Evolutionary conservation across 225 moss, liverwort and hornwort genomes (phyloP).

Genomic region (Asterella californica): DNA sequence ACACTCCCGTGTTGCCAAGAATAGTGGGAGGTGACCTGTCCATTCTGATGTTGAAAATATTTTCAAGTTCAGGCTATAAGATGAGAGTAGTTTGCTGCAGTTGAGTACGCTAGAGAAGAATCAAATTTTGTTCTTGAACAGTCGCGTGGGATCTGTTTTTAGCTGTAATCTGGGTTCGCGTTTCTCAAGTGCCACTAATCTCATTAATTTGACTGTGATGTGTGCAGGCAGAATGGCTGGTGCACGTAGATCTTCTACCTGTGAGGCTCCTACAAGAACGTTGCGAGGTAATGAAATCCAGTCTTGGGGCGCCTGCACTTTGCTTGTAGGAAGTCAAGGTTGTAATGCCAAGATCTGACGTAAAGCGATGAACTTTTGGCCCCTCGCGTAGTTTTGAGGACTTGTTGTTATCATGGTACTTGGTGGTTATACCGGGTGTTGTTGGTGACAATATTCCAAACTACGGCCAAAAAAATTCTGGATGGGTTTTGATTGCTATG

Average conservation of each 20-base stretch:
- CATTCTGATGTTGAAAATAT: background rate
- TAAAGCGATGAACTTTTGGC: background rate
- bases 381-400: background rate
- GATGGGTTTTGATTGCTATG: too few species aligned
- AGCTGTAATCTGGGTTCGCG: too few species aligned
- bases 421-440: background rate
- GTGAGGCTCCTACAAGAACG: constrained; percentile 94
- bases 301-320: background rate
- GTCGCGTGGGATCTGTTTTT: background rate
- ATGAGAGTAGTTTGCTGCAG: background rate
- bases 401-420: background rate
- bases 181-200: background rate
- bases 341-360: background rate
- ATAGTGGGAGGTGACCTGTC: background rate
- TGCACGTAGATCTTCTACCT: constrained; percentile 82
- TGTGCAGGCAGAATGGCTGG: constrained; percentile 95
- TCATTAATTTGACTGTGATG: background rate
- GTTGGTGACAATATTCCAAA: background rate
- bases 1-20: background rate
- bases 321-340: background rate
- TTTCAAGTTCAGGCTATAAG: background rate
- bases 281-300: constrained; percentile 63
- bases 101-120: background rate
- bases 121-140: background rate
- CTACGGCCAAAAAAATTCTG: too few species aligned